Evolutionary conservation across 1,284 basidiomycete genomes (phyloP).

Genomic region (Apiotrichum laibachii): DNA sequence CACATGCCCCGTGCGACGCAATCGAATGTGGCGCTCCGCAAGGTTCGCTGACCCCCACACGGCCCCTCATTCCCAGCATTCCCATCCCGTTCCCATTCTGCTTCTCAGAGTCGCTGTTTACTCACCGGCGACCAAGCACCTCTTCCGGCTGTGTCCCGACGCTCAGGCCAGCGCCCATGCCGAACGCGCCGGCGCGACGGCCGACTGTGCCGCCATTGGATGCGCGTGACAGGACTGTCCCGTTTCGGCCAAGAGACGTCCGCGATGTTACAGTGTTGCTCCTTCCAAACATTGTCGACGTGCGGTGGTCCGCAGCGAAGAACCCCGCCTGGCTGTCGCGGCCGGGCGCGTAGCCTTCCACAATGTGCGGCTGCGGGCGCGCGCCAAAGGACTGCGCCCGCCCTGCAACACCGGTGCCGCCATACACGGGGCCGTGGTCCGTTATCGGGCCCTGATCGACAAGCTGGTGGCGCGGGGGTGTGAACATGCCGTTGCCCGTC

Average conservation of each 20-base stretch:
- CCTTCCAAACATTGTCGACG: conserved; percentile 24
- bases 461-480: conserved; percentile 13
- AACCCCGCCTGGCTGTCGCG: not conserved
- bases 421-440: conserved; percentile 4
- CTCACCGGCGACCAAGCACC: conserved; percentile 45
- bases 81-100: not conserved
- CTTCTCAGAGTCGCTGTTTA: conserved; percentile 1
- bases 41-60: too few relatives aligned
- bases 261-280: conserved; percentile 28
- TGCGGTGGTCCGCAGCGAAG: conserved; percentile 21
- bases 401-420: conserved; percentile 21
- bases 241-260: conserved; percentile 33
- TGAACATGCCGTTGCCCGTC: conserved; percentile 1
- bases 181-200: conserved; percentile 43
- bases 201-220: conserved; percentile 46
- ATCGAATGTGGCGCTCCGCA: too few relatives aligned
- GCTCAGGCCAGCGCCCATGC: conserved; percentile 44
- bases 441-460: conserved; percentile 8
- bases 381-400: conserved; percentile 32
- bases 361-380: conserved; percentile 33
- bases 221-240: conserved; percentile 32
- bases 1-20: too few relatives aligned
- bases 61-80: too few relatives aligned
- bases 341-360: conserved; percentile 25
- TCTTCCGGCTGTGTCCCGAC: conserved; percentile 50